Evolutionary conservation across 768 basidiomycete species (phyloP).

Genomic region (Piloderma croceum): DNA sequence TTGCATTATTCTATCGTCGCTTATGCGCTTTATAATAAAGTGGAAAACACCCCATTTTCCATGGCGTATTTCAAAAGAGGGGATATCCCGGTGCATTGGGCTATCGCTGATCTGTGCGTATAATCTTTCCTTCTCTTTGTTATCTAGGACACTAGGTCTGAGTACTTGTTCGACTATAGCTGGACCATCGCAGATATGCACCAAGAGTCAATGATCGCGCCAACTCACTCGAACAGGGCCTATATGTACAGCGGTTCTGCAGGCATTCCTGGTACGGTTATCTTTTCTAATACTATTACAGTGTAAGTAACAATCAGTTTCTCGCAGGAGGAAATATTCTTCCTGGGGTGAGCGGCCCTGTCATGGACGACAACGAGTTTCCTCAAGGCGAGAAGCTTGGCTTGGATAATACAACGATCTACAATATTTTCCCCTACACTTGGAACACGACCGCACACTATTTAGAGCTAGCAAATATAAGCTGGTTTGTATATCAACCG

Average conservation of each 20-base stretch:
- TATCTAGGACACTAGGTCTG: too few species aligned
- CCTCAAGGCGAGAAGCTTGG: slow-evolving; percentile 4
- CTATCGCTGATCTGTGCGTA: too few species aligned
- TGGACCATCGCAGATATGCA: slow-evolving; percentile 10
- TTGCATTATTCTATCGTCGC: too few species aligned
- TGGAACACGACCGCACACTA: slow-evolving; percentile 6
- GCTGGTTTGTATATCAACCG: slow-evolving; percentile 6
- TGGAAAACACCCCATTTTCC: slow-evolving; percentile 3
- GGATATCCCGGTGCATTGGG: slow-evolving; percentile 7
- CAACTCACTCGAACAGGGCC: neutral
- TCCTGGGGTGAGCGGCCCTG: too few species aligned
- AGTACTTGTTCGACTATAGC: too few species aligned
- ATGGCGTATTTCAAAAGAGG: slow-evolving; percentile 4
- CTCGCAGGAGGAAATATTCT: too few species aligned
- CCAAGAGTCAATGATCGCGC: slow-evolving; percentile 6
- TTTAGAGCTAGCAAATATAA: slow-evolving; percentile 4
- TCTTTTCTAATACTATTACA: too few species aligned
- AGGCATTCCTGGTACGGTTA: too few species aligned
- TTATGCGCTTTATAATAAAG: too few species aligned
- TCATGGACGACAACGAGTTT: slow-evolving; percentile 6
- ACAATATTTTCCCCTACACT: slow-evolving; percentile 1
- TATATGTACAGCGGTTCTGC: too few species aligned
- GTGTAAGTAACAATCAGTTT: too few species aligned
- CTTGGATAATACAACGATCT: slow-evolving; percentile 3
- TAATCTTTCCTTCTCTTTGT: too few species aligned